Percentiles rank a stretch among this genome's conserved stretches.
Evolutionary conservation across 768 basidiomycete species (phyloP).

Genomic region (Serendipita indica): DNA sequence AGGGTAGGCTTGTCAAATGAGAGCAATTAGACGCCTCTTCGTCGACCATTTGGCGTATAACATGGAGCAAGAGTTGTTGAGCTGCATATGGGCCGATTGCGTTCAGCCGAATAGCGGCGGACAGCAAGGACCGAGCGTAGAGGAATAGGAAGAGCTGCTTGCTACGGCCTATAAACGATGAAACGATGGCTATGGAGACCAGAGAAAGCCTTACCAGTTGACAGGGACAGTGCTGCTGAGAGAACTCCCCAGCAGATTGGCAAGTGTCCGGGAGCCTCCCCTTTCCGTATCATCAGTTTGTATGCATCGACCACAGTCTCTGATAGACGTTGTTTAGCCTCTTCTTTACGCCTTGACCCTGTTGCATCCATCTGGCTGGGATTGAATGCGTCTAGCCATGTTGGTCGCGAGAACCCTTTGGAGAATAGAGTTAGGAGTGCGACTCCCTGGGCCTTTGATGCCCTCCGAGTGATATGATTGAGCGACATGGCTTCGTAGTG

Average conservation of each 20-base stretch:
- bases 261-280: conserved; percentile 62
- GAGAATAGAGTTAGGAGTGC: conserved; percentile 81
- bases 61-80: conserved; percentile 71
- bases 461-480: conserved; percentile 77
- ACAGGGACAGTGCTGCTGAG: conserved; percentile 58
- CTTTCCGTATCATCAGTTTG: conserved; percentile 51
- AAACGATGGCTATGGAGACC: background rate
- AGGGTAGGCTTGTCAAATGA: conserved; percentile 29
- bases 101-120: conserved; percentile 85
- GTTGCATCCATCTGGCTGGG: conserved; percentile 16
- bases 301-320: conserved; percentile 42
- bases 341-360: conserved; percentile 15
- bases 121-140: conserved; percentile 77
- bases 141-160: conserved; percentile 87
- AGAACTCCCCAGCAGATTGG: conserved; percentile 85
- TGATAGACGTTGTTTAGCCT: conserved; percentile 18
- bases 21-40: conserved; percentile 33
- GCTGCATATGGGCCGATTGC: conserved; percentile 83
- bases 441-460: conserved; percentile 82
- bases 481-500: conserved; percentile 76
- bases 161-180: conserved; percentile 43
- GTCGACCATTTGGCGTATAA: conserved; percentile 51
- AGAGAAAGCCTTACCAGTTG: conserved; percentile 37
- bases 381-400: conserved; percentile 18
- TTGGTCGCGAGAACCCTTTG: conserved; percentile 57